Conservation (phyloP, 1,284 basidiomycete genomes). For the Fomitiporia mediterranea region DNA sequence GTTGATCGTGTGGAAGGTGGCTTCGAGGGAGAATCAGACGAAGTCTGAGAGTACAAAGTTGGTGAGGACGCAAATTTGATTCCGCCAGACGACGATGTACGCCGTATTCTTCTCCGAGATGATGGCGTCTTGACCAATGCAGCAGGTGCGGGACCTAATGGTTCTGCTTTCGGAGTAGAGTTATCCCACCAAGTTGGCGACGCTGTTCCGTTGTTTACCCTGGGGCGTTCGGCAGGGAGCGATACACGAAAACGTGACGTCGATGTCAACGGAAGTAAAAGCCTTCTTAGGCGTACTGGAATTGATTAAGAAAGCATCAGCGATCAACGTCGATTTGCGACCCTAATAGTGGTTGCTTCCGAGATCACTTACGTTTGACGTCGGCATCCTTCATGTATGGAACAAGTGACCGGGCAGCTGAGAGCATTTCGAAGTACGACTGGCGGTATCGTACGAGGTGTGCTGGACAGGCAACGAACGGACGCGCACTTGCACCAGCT, state of each 20-base stretch:
- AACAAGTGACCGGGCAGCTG: conserved; percentile 10
- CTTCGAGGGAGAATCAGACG: not conserved
- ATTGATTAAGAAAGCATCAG: not conserved
- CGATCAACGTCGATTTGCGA: not conserved
- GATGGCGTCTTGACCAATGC: not conserved
- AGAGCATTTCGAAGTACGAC: conserved; percentile 15
- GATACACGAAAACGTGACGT: conserved; percentile 13
- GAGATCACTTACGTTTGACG: conserved; percentile 11
- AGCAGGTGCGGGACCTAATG: not conserved
- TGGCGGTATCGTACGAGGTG: conserved; percentile 8
- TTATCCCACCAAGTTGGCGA: not conserved
- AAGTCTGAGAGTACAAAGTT: not conserved
- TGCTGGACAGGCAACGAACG: conserved; percentile 13
- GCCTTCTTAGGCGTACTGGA: conserved; percentile 16
- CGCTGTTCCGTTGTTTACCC: not conserved
- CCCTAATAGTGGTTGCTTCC: not conserved
- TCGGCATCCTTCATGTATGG: conserved; percentile 11
- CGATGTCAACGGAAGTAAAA: conserved; percentile 15
- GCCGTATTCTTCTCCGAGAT: not conserved
- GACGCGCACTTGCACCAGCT: conserved; percentile 13
- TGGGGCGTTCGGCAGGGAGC: not conserved
- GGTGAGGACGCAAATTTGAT: not conserved
- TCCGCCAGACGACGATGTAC: not conserved
- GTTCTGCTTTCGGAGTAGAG: not conserved
- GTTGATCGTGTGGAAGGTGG: not conserved